phyloP scores from a whole-genome alignment of 768 basidiomycete species.

The Leccinum longicurvipes region DNA sequence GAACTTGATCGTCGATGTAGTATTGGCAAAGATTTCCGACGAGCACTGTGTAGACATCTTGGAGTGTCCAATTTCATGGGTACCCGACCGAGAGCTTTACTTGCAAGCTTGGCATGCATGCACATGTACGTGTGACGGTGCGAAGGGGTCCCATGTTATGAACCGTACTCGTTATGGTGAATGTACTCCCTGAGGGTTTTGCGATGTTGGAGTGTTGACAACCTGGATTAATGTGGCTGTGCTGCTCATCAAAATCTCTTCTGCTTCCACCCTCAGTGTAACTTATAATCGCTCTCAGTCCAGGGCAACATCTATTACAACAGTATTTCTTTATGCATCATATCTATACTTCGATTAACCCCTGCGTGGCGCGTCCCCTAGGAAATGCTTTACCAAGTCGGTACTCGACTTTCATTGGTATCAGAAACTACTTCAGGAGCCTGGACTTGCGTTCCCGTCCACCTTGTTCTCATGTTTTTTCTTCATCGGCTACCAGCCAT shows the following conservation, averaged over 20 bases:
- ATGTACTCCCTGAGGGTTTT: too few relatives aligned
- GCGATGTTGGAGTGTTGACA: neutral
- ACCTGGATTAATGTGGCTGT: constrained; percentile 14
- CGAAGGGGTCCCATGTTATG: too few relatives aligned
- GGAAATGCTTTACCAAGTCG: constrained; percentile 3
- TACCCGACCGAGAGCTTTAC: too few relatives aligned
- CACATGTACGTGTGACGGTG: too few relatives aligned
- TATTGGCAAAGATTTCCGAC: too few relatives aligned
- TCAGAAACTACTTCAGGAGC: constrained; percentile 28
- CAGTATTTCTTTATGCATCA: constrained; percentile 12
- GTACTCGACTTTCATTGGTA: constrained; percentile 29
- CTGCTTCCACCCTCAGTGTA: neutral
- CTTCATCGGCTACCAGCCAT: constrained; percentile 8
- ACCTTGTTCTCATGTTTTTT: constrained; percentile 10
- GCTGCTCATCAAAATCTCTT: neutral
- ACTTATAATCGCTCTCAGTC: neutral
- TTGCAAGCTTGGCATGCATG: too few relatives aligned
- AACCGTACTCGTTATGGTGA: too few relatives aligned
- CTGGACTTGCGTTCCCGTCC: neutral
- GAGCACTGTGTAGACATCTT: too few relatives aligned
- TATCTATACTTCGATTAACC: constrained; percentile 3
- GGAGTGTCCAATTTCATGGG: too few relatives aligned
- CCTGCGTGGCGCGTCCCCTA: constrained; percentile 4
- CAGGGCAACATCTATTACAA: neutral
- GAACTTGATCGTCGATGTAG: too few relatives aligned